These are phyloP conservation scores for Leccinum pellstonianum DNA, from an alignment of 768 basidiomycete species.

Conservation along the genomic window DNA sequence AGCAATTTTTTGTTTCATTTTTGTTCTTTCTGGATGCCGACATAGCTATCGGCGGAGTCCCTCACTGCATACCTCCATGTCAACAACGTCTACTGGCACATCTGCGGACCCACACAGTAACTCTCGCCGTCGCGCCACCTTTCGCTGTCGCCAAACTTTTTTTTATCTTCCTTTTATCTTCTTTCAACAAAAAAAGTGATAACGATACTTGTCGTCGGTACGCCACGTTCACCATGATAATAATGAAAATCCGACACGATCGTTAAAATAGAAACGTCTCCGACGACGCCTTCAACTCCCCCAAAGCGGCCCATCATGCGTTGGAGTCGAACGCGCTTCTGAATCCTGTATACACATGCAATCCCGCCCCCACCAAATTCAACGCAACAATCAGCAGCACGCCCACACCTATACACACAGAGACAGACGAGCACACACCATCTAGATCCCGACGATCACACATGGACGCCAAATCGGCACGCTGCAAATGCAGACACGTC, in stretches of 20 bases:
- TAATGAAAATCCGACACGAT: background rate
- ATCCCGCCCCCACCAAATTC: background rate
- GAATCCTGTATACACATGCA: conserved; percentile 14
- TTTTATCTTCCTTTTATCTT: background rate
- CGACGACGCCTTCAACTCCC: background rate
- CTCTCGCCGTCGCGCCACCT: background rate
- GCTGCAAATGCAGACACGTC: conserved; percentile 76
- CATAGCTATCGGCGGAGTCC: no score
- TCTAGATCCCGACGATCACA: conserved; percentile 76
- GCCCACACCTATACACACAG: background rate
- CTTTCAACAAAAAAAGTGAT: background rate
- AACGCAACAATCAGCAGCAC: background rate
- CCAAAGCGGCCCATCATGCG: background rate
- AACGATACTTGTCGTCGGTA: background rate
- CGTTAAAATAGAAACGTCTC: background rate
- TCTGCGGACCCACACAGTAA: background rate
- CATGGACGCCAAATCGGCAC: conserved; percentile 70
- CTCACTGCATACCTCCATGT: no score
- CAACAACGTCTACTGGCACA: no score
- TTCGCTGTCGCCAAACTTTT: background rate
- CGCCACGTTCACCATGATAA: background rate
- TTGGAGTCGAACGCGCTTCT: conserved; percentile 9
- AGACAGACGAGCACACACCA: conserved; percentile 35
- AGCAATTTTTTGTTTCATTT: no score
- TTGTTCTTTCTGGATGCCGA: no score